Evolutionary conservation across 2,329 filamentous ascomycete species (phyloP).

Genomic region (Ceratocystis albifundus): DNA sequence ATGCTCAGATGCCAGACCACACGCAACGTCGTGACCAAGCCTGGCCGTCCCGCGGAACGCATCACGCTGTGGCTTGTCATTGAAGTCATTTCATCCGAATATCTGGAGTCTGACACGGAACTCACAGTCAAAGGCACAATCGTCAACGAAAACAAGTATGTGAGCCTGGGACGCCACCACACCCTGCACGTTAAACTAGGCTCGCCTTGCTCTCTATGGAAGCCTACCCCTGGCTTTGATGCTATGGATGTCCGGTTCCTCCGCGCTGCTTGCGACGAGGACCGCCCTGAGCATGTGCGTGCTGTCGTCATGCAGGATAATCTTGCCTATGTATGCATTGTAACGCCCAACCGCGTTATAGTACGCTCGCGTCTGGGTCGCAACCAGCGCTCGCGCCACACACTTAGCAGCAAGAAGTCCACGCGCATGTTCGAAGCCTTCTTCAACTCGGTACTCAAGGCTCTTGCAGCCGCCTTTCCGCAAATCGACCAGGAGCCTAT

Average conservation of each 20-base stretch:
- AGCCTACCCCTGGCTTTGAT: slow-evolving; percentile 72
- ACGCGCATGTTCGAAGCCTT: slow-evolving; percentile 30
- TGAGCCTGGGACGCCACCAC: slow-evolving; percentile 45
- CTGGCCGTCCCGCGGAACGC: slow-evolving; percentile 39
- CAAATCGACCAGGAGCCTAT: slow-evolving; percentile 69
- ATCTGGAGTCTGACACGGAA: slow-evolving; percentile 44
- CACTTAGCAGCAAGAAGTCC: slow-evolving; percentile 31
- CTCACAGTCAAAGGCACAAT: slow-evolving; percentile 47
- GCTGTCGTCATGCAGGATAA: slow-evolving; percentile 92
- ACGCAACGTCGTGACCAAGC: slow-evolving; percentile 44
- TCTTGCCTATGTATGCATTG: slow-evolving; percentile 68
- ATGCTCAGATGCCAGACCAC: slow-evolving; percentile 44
- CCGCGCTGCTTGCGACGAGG: slow-evolving; percentile 64
- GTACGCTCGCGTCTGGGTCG: slow-evolving; percentile 56
- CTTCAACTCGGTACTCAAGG: slow-evolving; percentile 31
- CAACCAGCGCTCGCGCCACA: slow-evolving; percentile 43
- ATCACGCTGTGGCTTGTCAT: slow-evolving; percentile 49
- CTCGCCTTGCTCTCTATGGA: slow-evolving; percentile 78
- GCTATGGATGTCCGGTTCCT: slow-evolving; percentile 71
- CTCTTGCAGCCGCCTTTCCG: slow-evolving; percentile 62
- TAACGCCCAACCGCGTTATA: slow-evolving; percentile 69
- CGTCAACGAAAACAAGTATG: slow-evolving; percentile 41
- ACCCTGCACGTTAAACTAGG: slow-evolving; percentile 73
- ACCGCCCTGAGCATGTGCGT: slow-evolving; percentile 69
- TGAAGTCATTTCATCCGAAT: slow-evolving; percentile 46